Percentiles rank a stretch among this genome's conserved stretches.
Conservation (phyloP, 1,139 yeast species). For the Protomyces pachydermus region DNA sequence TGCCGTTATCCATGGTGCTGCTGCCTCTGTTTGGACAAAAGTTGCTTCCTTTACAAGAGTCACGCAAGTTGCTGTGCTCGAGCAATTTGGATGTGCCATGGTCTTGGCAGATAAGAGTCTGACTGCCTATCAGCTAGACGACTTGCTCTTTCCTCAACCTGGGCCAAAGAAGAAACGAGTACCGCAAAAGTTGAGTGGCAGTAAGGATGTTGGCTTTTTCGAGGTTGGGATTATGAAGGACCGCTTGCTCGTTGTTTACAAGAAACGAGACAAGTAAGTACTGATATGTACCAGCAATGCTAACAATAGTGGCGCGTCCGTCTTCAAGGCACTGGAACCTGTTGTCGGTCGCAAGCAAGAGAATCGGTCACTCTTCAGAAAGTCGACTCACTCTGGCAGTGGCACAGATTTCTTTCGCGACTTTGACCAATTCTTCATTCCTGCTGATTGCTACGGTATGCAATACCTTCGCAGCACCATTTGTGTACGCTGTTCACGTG, state of each 20-base stretch:
- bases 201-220: slow-evolving; percentile 49
- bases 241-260: slow-evolving; percentile 51
- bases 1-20: background rate
- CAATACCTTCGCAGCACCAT: slow-evolving; percentile 46
- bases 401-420: slow-evolving; percentile 41
- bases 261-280: slow-evolving; percentile 30
- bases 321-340: slow-evolving; percentile 43
- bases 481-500: slow-evolving; percentile 62
- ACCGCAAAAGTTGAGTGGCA: slow-evolving; percentile 12
- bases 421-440: slow-evolving; percentile 38
- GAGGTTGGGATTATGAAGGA: slow-evolving; percentile 59
- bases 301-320: slow-evolving; percentile 32
- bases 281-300: background rate
- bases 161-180: background rate
- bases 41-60: slow-evolving; percentile 39
- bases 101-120: slow-evolving; percentile 57
- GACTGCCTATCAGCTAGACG: slow-evolving; percentile 55
- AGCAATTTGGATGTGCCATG: slow-evolving; percentile 54
- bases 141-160: slow-evolving; percentile 35
- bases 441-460: slow-evolving; percentile 39
- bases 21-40: background rate
- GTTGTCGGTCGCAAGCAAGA: slow-evolving; percentile 40
- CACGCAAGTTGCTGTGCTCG: slow-evolving; percentile 58
- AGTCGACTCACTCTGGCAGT: background rate
- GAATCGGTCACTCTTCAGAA: slow-evolving; percentile 4